A percentile compares a stretch with the other conserved stretches of the same genome.
Evolutionary conservation across 805 yeast species (phyloP).

Genomic region (Priceomyces fermenticarens): DNA sequence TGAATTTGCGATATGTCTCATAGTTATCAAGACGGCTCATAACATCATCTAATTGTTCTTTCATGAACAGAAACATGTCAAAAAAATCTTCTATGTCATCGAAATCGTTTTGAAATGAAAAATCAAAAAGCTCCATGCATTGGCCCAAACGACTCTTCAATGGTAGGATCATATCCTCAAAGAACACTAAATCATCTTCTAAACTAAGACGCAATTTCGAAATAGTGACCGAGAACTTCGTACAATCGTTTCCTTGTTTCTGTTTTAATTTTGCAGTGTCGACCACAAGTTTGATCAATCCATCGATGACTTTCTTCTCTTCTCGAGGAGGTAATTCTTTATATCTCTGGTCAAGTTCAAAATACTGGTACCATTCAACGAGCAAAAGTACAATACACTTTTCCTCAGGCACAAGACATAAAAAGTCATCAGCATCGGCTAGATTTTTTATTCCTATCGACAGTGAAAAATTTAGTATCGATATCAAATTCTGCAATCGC

Average conservation of each 20-base stretch:
- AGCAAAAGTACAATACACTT: slow-evolving; percentile 56
- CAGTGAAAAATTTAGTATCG: slow-evolving; percentile 42
- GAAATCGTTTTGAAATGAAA: slow-evolving; percentile 1
- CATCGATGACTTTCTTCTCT: slow-evolving; percentile 2
- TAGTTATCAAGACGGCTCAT: slow-evolving; percentile 5
- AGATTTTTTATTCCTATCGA: slow-evolving; percentile 49
- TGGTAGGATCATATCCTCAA: slow-evolving; percentile 4
- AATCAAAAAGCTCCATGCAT: slow-evolving; percentile 4
- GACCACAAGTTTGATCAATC: slow-evolving; percentile 11
- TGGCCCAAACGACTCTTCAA: slow-evolving; percentile 1
- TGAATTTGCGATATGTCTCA: slow-evolving; percentile 5
- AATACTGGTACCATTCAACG: slow-evolving; percentile 53
- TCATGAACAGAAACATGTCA: slow-evolving; percentile 3
- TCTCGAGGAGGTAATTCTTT: not conserved
- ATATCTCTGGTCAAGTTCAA: slow-evolving; percentile 16
- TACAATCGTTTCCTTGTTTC: slow-evolving; percentile 28
- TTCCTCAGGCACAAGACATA: slow-evolving; percentile 53
- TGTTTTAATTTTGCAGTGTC: slow-evolving; percentile 19
- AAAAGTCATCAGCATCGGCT: slow-evolving; percentile 54
- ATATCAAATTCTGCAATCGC: slow-evolving; percentile 26
- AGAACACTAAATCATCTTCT: slow-evolving; percentile 2
- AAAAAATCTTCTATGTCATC: slow-evolving; percentile 1
- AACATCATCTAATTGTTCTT: slow-evolving; percentile 7
- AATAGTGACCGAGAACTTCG: slow-evolving; percentile 26
- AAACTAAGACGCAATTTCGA: slow-evolving; percentile 10